Evolutionary conservation across 495 filamentous ascomycete species (phyloP).

Genomic region (Hyaloscypha hepaticicola): DNA sequence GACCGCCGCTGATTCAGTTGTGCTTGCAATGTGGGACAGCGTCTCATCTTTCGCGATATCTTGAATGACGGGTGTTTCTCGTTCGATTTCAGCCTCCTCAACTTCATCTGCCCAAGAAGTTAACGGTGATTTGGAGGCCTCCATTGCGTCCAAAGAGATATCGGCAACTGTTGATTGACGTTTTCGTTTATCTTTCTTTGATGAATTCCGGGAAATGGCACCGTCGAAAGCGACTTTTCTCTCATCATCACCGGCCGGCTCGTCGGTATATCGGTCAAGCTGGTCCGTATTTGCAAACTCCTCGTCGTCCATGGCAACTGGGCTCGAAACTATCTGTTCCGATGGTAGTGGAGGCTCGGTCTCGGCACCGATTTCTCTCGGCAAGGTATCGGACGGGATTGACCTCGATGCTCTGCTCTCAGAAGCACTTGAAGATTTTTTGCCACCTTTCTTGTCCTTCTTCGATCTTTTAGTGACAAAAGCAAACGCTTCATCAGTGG

Average conservation of each 20-base stretch:
- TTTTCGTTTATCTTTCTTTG: slow-evolving; percentile 34
- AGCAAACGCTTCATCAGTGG: slow-evolving; percentile 22
- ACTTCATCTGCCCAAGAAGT: slow-evolving; percentile 33
- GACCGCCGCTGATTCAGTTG: slow-evolving; percentile 16
- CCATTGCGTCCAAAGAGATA: neutral
- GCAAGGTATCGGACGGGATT: slow-evolving; percentile 21
- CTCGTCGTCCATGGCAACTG: slow-evolving; percentile 5
- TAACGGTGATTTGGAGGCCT: slow-evolving; percentile 7
- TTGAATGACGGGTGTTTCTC: slow-evolving; percentile 28
- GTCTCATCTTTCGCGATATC: slow-evolving; percentile 31
- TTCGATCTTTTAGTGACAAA: slow-evolving; percentile 30
- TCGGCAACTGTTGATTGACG: slow-evolving; percentile 27
- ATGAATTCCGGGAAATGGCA: slow-evolving; percentile 27
- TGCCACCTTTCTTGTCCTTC: slow-evolving; percentile 30
- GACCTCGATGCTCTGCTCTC: slow-evolving; percentile 26
- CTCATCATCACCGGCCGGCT: slow-evolving; percentile 9
- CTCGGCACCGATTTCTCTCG: neutral
- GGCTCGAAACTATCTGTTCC: slow-evolving; percentile 25
- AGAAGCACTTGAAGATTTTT: slow-evolving; percentile 16
- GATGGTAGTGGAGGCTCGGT: neutral
- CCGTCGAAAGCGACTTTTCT: slow-evolving; percentile 21
- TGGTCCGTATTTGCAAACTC: neutral
- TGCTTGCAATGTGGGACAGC: slow-evolving; percentile 29
- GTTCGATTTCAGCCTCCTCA: slow-evolving; percentile 28
- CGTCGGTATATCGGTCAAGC: neutral